Evolutionary conservation across 495 filamentous ascomycete genomes (phyloP).

Genomic region (Tuber melanosporum): DNA sequence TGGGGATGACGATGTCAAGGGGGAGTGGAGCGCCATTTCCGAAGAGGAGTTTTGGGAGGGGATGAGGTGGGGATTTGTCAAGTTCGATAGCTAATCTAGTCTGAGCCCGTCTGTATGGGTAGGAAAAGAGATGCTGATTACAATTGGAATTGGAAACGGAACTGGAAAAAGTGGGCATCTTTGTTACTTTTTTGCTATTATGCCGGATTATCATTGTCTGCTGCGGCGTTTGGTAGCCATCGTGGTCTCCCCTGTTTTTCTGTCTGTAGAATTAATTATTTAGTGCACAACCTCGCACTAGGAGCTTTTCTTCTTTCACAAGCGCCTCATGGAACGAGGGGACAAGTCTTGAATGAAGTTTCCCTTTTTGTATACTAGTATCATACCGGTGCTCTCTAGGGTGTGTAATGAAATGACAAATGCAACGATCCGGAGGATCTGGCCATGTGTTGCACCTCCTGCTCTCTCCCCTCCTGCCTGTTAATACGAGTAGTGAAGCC

Average conservation of each 20-base stretch:
- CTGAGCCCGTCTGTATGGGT: background rate
- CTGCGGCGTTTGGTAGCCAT: background rate
- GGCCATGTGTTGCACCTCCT: background rate
- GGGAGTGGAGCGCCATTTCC: conserved; percentile 41
- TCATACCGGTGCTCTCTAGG: background rate
- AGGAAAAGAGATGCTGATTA: background rate
- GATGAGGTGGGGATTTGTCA: conserved; percentile 41
- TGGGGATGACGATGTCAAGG: conserved; percentile 47
- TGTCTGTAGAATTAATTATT: background rate
- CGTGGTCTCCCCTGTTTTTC: no score
- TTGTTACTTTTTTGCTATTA: background rate
- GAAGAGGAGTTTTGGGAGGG: conserved; percentile 48
- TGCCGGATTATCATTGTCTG: no score
- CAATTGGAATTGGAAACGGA: background rate
- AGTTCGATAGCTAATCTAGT: conserved; percentile 32
- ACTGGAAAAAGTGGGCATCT: background rate
- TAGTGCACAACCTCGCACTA: background rate
- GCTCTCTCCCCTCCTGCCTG: background rate
- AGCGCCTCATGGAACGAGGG: background rate
- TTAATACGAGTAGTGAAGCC: background rate
- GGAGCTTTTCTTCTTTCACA: background rate
- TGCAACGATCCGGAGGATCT: background rate
- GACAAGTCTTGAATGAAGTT: background rate
- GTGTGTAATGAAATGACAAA: background rate
- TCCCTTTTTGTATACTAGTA: background rate